Percentiles rank a stretch among this genome's conserved stretches.
Conservation (phyloP, 2,329 filamentous ascomycete genomes). For the Stemphylium beticola region DNA sequence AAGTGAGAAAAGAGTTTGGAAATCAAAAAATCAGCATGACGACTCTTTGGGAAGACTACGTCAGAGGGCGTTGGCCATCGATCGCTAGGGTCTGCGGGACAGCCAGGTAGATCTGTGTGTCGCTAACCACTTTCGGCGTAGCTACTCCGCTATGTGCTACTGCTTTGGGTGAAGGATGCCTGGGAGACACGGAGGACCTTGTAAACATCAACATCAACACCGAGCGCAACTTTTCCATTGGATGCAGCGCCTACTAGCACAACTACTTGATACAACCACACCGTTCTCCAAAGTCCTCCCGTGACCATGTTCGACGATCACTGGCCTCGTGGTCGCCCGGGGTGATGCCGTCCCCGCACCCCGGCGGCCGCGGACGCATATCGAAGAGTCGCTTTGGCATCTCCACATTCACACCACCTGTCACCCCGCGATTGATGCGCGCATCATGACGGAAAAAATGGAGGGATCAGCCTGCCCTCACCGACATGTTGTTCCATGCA, state of each 20-base stretch:
- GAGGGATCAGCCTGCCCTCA: slow-evolving; percentile 8
- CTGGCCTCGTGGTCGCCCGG: neutral
- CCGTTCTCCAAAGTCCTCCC: neutral
- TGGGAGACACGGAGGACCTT: neutral
- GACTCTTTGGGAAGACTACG: slow-evolving; percentile 5
- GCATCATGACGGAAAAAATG: neutral
- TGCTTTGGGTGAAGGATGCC: neutral
- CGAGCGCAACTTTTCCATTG: slow-evolving; percentile 1
- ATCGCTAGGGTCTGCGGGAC: slow-evolving; percentile 2
- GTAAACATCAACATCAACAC: neutral
- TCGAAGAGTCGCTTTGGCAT: slow-evolving; percentile 4
- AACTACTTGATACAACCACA: neutral
- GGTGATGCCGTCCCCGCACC: neutral
- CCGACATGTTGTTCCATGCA: slow-evolving; percentile 6
- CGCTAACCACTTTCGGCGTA: neutral
- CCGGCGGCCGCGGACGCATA: slow-evolving; percentile 1
- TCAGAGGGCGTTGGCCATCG: slow-evolving; percentile 5
- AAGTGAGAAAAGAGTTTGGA: neutral
- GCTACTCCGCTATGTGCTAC: neutral
- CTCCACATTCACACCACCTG: slow-evolving; percentile 7
- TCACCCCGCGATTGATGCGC: slow-evolving; percentile 7
- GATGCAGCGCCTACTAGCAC: neutral
- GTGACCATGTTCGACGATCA: neutral
- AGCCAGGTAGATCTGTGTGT: neutral
- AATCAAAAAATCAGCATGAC: slow-evolving; percentile 11